Conservation (phyloP, 352 stramenopile species). For the Phytophthora pinifolia region DNA sequence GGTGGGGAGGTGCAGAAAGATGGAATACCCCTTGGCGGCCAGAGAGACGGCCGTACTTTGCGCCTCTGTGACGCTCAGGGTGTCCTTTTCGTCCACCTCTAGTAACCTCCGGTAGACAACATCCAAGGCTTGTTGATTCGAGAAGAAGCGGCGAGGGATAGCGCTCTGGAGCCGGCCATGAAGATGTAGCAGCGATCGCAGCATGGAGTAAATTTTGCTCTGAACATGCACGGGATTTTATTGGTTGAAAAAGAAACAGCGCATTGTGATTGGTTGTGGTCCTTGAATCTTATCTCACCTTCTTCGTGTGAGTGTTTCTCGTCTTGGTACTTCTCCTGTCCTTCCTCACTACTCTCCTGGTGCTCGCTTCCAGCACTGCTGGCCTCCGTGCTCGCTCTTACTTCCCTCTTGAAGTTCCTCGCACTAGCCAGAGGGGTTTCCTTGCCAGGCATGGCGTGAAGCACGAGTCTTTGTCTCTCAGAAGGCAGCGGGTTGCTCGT, state of each 20-base stretch:
- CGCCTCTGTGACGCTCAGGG: constrained; percentile 35
- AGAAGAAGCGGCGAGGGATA: constrained; percentile 7
- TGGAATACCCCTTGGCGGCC: constrained; percentile 50
- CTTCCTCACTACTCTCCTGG: background rate
- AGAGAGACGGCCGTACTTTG: constrained; percentile 47
- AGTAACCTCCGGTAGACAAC: constrained; percentile 45
- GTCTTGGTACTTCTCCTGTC: background rate
- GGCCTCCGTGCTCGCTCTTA: background rate
- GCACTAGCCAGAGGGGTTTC: constrained; percentile 40
- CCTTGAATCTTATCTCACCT: no score
- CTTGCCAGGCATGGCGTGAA: constrained; percentile 43
- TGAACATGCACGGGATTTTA: constrained; percentile 1
- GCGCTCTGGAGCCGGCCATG: background rate
- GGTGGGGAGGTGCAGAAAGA: constrained; percentile 78
- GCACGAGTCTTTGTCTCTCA: constrained; percentile 44
- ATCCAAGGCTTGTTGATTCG: constrained; percentile 13
- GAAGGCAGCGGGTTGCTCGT: constrained; percentile 29
- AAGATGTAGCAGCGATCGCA: constrained; percentile 14
- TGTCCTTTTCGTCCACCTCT: constrained; percentile 19
- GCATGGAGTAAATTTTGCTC: constrained; percentile 1
- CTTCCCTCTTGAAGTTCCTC: background rate
- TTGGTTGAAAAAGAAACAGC: constrained; percentile 14
- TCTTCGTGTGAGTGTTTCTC: background rate
- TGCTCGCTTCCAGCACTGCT: no score
- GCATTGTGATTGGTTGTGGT: constrained; percentile 11